phyloP scores from a whole-genome alignment of 805 yeast species.

The Candida morakotiae region DNA sequence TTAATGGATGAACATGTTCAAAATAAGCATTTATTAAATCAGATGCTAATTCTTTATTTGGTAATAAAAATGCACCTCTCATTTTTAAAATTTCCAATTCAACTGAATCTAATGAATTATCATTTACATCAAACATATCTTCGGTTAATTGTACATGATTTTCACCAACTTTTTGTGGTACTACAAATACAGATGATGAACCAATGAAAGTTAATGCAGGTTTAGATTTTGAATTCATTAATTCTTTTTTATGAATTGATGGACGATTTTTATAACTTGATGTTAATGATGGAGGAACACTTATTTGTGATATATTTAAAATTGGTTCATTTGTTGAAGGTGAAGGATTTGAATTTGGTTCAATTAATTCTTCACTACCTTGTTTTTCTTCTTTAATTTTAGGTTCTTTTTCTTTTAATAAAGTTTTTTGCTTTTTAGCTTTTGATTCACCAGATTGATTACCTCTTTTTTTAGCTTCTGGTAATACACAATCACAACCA shows the following conservation, averaged over 20 bases:
- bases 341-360: neutral
- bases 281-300: constrained; percentile 41
- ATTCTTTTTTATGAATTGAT: constrained; percentile 31
- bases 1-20: constrained; percentile 58
- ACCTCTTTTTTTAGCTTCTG: constrained; percentile 51
- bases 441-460: constrained; percentile 14
- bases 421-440: constrained; percentile 3
- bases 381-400: neutral
- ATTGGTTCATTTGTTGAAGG: constrained; percentile 28
- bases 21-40: constrained; percentile 63
- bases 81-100: constrained; percentile 62
- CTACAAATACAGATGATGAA: constrained; percentile 44
- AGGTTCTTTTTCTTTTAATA: neutral
- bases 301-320: constrained; percentile 37
- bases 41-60: constrained; percentile 53
- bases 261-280: constrained; percentile 38
- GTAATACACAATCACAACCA: constrained; percentile 67
- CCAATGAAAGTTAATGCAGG: constrained; percentile 49
- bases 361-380: neutral
- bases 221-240: constrained; percentile 20
- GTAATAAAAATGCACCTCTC: constrained; percentile 69
- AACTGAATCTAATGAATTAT: constrained; percentile 45
- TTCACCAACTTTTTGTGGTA: constrained; percentile 44
- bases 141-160: constrained; percentile 44
- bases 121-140: constrained; percentile 33